phyloP scores from a whole-genome alignment of 345 rosid species.

The Ceriops zippeliana region DNA sequence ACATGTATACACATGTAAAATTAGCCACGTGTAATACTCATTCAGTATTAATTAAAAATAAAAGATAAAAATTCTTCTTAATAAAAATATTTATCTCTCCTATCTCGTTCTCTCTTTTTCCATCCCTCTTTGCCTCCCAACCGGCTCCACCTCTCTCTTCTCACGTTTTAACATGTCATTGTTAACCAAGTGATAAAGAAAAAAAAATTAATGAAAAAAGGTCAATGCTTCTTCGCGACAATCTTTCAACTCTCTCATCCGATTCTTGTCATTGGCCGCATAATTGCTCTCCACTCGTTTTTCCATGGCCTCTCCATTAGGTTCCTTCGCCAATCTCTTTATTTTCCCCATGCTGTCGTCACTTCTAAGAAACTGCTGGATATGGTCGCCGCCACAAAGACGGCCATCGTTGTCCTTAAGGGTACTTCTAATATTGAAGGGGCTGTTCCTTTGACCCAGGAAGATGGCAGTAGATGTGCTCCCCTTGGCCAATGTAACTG shows the following conservation, averaged over 20 bases:
- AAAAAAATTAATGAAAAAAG: too few relatives aligned
- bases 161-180: too few relatives aligned
- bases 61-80: too few relatives aligned
- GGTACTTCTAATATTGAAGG: slow-evolving; percentile 79
- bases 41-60: too few relatives aligned
- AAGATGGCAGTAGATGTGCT: slow-evolving; percentile 45
- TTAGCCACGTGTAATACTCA: too few relatives aligned
- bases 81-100: too few relatives aligned
- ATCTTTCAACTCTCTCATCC: slow-evolving; percentile 16
- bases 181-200: too few relatives aligned
- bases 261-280: slow-evolving; percentile 15
- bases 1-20: too few relatives aligned
- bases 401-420: slow-evolving; percentile 82
- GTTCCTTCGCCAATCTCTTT: slow-evolving; percentile 30
- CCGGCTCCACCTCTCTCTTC: too few relatives aligned
- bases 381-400: slow-evolving; percentile 61
- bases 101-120: too few relatives aligned
- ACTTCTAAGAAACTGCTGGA: slow-evolving; percentile 37
- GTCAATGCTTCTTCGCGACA: slow-evolving; percentile 28
- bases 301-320: slow-evolving; percentile 57
- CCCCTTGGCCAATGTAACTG: neutral
- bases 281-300: slow-evolving; percentile 29
- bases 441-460: slow-evolving; percentile 75
- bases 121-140: too few relatives aligned
- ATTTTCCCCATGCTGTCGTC: slow-evolving; percentile 25